phyloP scores from a whole-genome alignment of 1,284 basidiomycete species.

The Schizophyllum amplum region DNA sequence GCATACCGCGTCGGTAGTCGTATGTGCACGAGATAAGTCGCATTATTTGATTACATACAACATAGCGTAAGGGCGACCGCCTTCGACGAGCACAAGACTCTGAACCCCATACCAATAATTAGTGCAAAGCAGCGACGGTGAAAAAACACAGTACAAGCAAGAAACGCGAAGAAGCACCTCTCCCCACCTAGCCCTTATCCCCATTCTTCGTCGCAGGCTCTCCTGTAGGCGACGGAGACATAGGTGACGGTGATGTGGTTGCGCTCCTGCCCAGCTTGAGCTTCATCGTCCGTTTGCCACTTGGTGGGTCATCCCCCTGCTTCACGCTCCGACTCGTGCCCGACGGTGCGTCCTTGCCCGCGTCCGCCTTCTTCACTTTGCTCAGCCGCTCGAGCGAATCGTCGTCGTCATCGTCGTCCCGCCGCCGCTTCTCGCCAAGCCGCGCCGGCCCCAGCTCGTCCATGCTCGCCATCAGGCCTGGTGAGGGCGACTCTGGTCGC shows the following conservation, averaged over 20 bases:
- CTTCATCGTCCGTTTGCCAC: conserved; percentile 52
- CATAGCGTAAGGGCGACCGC: background rate
- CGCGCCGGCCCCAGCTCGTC: conserved; percentile 31
- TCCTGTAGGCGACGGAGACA: background rate
- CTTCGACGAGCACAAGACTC: background rate
- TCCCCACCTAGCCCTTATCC: background rate
- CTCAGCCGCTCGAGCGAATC: conserved; percentile 49
- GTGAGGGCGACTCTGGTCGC: conserved; percentile 29
- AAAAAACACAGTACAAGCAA: background rate
- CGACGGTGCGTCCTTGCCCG: conserved; percentile 33
- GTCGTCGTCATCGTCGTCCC: conserved; percentile 73
- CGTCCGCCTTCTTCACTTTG: conserved; percentile 46
- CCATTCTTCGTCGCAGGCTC: background rate
- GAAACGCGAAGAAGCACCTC: background rate
- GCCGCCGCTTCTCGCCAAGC: conserved; percentile 63
- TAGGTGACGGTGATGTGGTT: background rate
- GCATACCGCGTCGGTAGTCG: too few species aligned
- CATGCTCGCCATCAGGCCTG: conserved; percentile 36
- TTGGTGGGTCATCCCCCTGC: conserved; percentile 55
- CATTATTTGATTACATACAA: background rate
- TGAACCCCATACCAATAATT: background rate
- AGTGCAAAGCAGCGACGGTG: background rate
- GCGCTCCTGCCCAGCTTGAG: conserved; percentile 53
- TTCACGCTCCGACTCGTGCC: conserved; percentile 29
- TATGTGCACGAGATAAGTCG: too few species aligned